phyloP scores from a whole-genome alignment of 768 basidiomycete genomes.

The Lactarius sanguifluus region DNA sequence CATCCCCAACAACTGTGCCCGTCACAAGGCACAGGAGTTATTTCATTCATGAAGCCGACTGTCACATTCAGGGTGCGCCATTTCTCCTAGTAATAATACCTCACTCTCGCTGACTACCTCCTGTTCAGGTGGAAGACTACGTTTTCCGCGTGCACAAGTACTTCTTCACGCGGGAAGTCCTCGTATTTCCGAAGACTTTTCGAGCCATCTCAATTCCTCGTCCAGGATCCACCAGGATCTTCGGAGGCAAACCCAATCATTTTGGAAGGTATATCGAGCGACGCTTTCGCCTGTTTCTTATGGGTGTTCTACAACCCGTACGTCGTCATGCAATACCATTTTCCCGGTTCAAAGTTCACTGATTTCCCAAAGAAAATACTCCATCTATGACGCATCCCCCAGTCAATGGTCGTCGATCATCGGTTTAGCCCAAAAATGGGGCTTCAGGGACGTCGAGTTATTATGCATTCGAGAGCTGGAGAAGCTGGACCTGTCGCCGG shows the following conservation, averaged over 20 bases:
- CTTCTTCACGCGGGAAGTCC: constrained; percentile 22
- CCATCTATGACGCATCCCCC: constrained; percentile 40
- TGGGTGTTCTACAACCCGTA: constrained; percentile 41
- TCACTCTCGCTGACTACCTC: constrained; percentile 8
- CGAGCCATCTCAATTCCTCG: constrained; percentile 3
- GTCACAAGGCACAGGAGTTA: constrained; percentile 12
- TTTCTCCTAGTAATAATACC: neutral
- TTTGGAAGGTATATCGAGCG: constrained; percentile 33
- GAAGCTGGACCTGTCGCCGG: constrained; percentile 37
- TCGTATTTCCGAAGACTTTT: constrained; percentile 14
- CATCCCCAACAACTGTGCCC: neutral
- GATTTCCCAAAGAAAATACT: constrained; percentile 36
- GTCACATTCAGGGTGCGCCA: constrained; percentile 9
- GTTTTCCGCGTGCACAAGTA: constrained; percentile 19
- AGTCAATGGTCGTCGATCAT: constrained; percentile 47
- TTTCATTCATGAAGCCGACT: constrained; percentile 22
- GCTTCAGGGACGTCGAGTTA: constrained; percentile 42
- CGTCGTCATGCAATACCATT: constrained; percentile 17
- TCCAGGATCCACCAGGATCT: constrained; percentile 34
- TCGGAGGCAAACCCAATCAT: constrained; percentile 36
- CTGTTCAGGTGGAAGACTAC: constrained; percentile 31
- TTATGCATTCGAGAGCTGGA: constrained; percentile 43
- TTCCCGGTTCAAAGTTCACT: constrained; percentile 2
- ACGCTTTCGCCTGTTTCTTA: constrained; percentile 36
- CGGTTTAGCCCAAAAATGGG: constrained; percentile 42